Evolutionary conservation across 768 basidiomycete species (phyloP), one percentile per base, ranked within the genome.

Genomic region (Cystobasidium ongulense): DNA sequence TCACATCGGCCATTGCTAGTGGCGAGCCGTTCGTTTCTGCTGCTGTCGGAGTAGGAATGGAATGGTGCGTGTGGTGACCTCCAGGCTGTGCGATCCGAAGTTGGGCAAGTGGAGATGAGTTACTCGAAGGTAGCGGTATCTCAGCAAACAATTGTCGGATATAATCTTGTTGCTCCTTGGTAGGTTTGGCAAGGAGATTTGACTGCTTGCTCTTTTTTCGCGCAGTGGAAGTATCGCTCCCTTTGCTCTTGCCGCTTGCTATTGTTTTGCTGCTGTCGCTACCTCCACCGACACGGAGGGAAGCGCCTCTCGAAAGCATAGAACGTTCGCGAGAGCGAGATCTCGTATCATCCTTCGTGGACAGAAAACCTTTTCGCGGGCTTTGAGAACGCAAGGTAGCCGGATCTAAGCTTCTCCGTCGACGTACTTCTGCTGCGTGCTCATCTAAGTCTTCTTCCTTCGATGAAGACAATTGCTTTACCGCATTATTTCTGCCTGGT

Each of bases 111-210:
- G 63, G 63, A 7, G 31, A 57, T 29, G 5, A 21, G 23, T 38
- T 36, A 23, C 18, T 65, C 0, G 77, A 63, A 15, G 78, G 74
- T 0, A 66, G 73, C 1, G 78, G 78, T 1, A 79, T 62, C 46
- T 78, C 76, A 36, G 75, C 76, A 36, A 79, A 73, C 2, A 78
- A 71, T 50, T 64, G 61, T 25, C 75, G 75, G 65, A 79, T 77
- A 65, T 79, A 79, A 0, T 75, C 75, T 23, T 76, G 25, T 68
- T 79, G 76, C 54, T 78, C 78, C 8, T 31, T 15, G 0, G 75
- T 74, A 27, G 77, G 77, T 35, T 75, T 75, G 0, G 75, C 73
- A 52, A 77, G 29, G 11, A 67, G 43, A 41, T n/a, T 36, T 29
- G 27, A 4, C 25, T 31, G n/a, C 31, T 65, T 38, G 29, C 36